Base-by-base conservation (phyloP, 2,329 filamentous ascomycete species). In the Fusarium goolgardi region DNA sequence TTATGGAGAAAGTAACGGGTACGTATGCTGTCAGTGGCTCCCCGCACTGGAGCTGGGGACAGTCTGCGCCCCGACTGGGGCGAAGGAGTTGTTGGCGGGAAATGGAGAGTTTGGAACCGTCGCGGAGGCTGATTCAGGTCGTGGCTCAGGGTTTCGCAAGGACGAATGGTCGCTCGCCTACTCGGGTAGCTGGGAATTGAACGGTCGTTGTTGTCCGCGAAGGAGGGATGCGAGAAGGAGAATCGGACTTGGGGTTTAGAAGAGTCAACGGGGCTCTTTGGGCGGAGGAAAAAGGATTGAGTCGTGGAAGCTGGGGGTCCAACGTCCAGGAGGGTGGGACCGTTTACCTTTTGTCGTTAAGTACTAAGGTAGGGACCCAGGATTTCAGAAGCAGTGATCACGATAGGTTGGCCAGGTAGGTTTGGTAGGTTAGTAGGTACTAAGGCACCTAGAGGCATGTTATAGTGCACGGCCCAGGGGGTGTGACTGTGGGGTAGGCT, bases 401-500 rank as follows among this genome's bases (percentile, higher is more conserved):
- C 72, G 69, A 74, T 74, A 74, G 59, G 61, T 64, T 49, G 67
- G 56, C 67, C 70, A 51, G 34, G 49, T 37, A 31, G 6, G 27
- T 15, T 37, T 37, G 18, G 34, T 18, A 18, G 16, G 34, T 37
- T 35, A 37, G 34, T 37, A 35, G 18, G 11, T 13, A 31, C 29
- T 29, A 29, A 15, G 13, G 11, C 18, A 37, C n/a, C 11, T 39
- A 39, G 35, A 69, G 60, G 64, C 8, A 43, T 43, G 40, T 59
- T 64, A 63, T 51, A 32, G 63, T 49, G 64, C 63, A 72, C 70
- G 62, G 63, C 47, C 62, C 61, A 55, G 54, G 60, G 55, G 54
- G 69, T 74, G 69, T 55, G 65, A 71, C 69, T 74, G 72, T 74
- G 72, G 72, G 72, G 72, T 72, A 74, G 59, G 35, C 45, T 34